A percentile compares a stretch with the other conserved stretches of the same genome.
phyloP scores from a whole-genome alignment of 345 rosid species.

The Aquilaria sinensis region DNA sequence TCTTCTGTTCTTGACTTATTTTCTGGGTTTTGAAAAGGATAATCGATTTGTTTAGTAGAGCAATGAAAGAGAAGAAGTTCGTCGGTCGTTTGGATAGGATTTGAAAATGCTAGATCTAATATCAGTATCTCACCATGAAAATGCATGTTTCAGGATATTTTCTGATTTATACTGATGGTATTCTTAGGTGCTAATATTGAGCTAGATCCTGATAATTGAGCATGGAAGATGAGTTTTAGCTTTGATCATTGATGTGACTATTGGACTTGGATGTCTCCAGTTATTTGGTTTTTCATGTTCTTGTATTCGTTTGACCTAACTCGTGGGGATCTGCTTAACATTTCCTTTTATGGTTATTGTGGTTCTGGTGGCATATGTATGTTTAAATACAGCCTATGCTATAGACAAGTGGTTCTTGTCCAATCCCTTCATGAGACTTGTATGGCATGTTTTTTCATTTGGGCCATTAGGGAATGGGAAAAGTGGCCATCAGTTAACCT shows the following conservation, averaged over 20 bases:
- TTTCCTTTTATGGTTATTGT: constrained; percentile 5
- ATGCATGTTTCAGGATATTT: neutral
- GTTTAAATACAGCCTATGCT: constrained; percentile 2
- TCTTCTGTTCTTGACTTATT: neutral
- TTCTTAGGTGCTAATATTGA: neutral
- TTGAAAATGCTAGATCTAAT: constrained; percentile 19
- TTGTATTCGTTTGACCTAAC: constrained; percentile 1
- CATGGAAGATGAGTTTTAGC: neutral
- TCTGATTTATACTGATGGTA: neutral
- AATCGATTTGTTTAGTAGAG: neutral
- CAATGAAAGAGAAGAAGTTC: neutral
- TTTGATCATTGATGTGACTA: constrained; percentile 1
- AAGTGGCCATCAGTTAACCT: neutral
- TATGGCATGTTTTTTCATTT: neutral
- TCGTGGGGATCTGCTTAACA: neutral
- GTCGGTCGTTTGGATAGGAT: neutral
- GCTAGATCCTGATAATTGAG: neutral
- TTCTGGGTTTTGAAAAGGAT: constrained; percentile 14
- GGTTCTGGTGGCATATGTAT: constrained; percentile 1
- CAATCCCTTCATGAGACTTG: constrained; percentile 1
- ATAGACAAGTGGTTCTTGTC: neutral
- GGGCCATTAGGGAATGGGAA: neutral
- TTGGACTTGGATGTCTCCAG: neutral
- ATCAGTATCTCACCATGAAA: neutral
- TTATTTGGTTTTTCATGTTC: neutral